phyloP scores from a whole-genome alignment of 257 asterid species.

The Ajuga chamaepitys region DNA sequence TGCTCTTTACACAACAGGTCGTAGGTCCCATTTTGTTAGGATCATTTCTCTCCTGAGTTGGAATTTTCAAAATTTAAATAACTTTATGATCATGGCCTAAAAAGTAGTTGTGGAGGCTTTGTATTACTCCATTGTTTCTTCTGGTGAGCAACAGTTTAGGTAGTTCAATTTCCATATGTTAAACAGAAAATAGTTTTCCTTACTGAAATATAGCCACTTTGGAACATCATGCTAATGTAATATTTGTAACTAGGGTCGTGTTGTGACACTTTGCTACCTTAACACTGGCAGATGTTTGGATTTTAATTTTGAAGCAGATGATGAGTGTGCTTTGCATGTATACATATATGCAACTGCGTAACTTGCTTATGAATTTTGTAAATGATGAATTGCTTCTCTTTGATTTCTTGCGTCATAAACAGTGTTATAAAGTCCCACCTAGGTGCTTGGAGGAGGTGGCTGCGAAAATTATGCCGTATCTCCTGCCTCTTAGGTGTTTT shows the following conservation, averaged over 20 bases:
- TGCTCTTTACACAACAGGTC: too few relatives aligned
- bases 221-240: not conserved
- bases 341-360: not conserved
- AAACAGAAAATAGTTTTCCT: not conserved
- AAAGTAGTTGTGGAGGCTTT: not conserved
- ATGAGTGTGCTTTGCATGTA: not conserved
- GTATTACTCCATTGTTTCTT: not conserved
- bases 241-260: not conserved
- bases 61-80: not conserved
- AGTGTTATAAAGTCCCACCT: not conserved
- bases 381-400: not conserved
- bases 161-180: not conserved
- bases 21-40: not conserved
- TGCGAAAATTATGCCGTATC: too few relatives aligned
- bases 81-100: not conserved
- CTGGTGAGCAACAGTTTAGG: not conserved
- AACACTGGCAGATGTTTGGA: not conserved
- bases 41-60: not conserved
- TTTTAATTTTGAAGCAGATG: not conserved
- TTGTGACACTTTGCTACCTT: not conserved
- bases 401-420: not conserved
- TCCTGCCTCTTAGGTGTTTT: too few relatives aligned
- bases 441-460: too few relatives aligned
- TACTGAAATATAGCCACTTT: not conserved
- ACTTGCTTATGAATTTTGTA: not conserved